These are phyloP conservation scores for Fusarium coicis DNA, from an alignment of 2,329 filamentous ascomycete species.

Conservation along the genomic window DNA sequence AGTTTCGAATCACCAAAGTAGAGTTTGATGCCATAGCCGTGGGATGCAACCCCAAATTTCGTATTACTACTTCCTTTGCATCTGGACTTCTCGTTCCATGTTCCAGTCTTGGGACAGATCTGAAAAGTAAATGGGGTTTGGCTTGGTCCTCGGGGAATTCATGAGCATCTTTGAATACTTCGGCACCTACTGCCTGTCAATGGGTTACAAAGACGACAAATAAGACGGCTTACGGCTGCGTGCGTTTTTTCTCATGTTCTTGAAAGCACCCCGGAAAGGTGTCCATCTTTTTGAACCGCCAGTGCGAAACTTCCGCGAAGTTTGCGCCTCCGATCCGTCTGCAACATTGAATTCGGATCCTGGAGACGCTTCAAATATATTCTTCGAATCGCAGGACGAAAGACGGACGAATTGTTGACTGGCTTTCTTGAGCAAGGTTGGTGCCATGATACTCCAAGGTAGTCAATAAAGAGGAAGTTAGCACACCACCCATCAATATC, in stretches of 20 bases:
- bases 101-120: not conserved
- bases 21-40: constrained; percentile 42
- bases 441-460: constrained; percentile 44
- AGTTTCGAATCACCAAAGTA: constrained; percentile 45
- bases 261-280: constrained; percentile 50
- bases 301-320: constrained; percentile 40
- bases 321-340: constrained; percentile 13
- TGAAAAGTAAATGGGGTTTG: constrained; percentile 1
- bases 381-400: constrained; percentile 26
- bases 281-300: constrained; percentile 49
- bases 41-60: constrained; percentile 42
- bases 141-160: not conserved
- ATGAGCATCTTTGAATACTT: constrained; percentile 32
- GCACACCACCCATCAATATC: constrained; percentile 15
- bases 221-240: constrained; percentile 35
- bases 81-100: constrained; percentile 32
- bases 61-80: constrained; percentile 40
- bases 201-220: not conserved
- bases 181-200: constrained; percentile 37
- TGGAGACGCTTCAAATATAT: constrained; percentile 12
- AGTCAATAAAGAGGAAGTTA: constrained; percentile 5
- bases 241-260: constrained; percentile 47
- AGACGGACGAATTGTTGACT: constrained; percentile 39
- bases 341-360: constrained; percentile 1
- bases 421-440: constrained; percentile 42